Conservation (phyloP, 2,329 filamentous ascomycete species). For the Ophiostoma novo-ulmi region DNA sequence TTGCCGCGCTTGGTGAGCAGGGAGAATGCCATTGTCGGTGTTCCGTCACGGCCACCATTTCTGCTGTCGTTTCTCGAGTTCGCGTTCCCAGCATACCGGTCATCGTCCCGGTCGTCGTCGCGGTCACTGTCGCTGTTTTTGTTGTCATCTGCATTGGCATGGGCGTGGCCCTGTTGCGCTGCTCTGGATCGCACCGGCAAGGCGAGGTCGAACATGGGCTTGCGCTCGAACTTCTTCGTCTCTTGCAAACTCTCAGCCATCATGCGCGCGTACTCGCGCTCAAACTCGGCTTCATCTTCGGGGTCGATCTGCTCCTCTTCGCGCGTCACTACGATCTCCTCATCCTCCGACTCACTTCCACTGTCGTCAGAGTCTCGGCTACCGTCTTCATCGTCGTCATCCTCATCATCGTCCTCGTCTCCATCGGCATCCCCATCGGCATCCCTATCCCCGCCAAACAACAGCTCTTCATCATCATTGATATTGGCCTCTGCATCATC, state of each 20-base stretch:
- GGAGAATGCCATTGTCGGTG: slow-evolving; percentile 91
- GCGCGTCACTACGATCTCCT: slow-evolving; percentile 85
- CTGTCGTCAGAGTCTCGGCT: slow-evolving; percentile 37
- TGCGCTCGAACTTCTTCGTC: slow-evolving; percentile 91
- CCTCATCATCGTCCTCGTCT: slow-evolving; percentile 54
- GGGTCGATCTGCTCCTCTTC: slow-evolving; percentile 87
- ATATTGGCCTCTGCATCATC: slow-evolving; percentile 50
- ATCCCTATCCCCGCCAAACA: slow-evolving; percentile 40
- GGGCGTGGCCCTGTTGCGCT: not conserved
- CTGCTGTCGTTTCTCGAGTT: not conserved
- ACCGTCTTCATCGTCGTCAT: slow-evolving; percentile 47
- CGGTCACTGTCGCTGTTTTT: not conserved
- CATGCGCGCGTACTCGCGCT: slow-evolving; percentile 95
- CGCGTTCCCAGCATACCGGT: not conserved
- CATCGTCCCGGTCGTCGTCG: slow-evolving; percentile 14
- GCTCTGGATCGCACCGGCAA: slow-evolving; percentile 75
- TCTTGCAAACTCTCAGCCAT: slow-evolving; percentile 90
- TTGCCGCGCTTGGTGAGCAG: slow-evolving; percentile 94
- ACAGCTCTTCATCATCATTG: slow-evolving; percentile 51
- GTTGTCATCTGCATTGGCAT: not conserved
- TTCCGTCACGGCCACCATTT: slow-evolving; percentile 14
- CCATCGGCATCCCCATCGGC: slow-evolving; percentile 33
- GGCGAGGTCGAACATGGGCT: slow-evolving; percentile 91
- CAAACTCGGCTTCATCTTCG: slow-evolving; percentile 93
- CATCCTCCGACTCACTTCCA: slow-evolving; percentile 66